Evolutionary conservation across 148 eudicot species (phyloP).

Genomic region (Cornus florida): DNA sequence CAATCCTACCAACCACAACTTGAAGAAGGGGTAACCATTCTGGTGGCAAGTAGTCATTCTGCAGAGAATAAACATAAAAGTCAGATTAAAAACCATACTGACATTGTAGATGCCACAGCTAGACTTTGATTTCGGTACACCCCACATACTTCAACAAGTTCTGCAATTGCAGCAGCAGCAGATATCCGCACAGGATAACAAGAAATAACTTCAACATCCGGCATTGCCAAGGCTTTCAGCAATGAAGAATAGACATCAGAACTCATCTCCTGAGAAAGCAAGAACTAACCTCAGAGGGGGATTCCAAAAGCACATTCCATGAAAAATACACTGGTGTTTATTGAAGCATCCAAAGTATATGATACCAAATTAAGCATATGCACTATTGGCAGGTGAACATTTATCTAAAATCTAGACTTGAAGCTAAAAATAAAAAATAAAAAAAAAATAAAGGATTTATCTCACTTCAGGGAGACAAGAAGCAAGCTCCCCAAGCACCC

Average conservation of each 20-base stretch:
- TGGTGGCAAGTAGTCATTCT: conserved; percentile 73
- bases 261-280: conserved; percentile 52
- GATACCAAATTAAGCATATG: background rate
- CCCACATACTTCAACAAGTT: conserved; percentile 58
- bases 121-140: background rate
- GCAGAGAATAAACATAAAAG: conserved; percentile 20
- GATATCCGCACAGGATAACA: conserved; percentile 68
- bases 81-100: conserved; percentile 1
- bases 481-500: conserved; percentile 84
- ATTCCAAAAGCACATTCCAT: background rate
- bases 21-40: conserved; percentile 80
- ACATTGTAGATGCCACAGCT: background rate
- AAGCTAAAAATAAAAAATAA: background rate
- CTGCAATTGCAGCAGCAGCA: conserved; percentile 72
- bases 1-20: conserved; percentile 56
- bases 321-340: background rate
- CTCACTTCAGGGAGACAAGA: conserved; percentile 74
- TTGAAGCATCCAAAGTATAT: background rate
- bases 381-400: background rate
- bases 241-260: conserved; percentile 65
- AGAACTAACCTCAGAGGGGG: conserved; percentile 3
- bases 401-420: background rate
- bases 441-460: conserved; percentile 1
- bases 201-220: conserved; percentile 52
- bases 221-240: conserved; percentile 56